These are phyloP conservation scores for Scheffersomyces lignosus DNA, from an alignment of 805 yeast genomes.

Conservation along the genomic window DNA sequence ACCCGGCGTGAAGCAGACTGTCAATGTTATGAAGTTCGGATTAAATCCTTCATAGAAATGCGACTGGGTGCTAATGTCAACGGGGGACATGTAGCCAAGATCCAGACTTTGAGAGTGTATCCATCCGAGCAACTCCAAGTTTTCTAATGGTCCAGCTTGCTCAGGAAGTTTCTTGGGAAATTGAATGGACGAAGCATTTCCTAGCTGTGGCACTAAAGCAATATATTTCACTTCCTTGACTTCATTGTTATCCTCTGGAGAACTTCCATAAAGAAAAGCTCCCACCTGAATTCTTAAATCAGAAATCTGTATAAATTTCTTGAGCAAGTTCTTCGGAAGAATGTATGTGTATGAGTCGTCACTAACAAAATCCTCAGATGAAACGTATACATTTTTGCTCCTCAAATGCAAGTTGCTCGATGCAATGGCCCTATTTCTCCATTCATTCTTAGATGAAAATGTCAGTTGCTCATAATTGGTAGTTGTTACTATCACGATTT, in stretches of 20 bases:
- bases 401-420: constrained; percentile 71
- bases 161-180: constrained; percentile 52
- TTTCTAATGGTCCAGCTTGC: constrained; percentile 28
- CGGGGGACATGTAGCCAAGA: constrained; percentile 58
- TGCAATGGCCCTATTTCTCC: constrained; percentile 87
- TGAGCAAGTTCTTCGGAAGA: constrained; percentile 77
- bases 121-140: constrained; percentile 85
- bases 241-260: constrained; percentile 68
- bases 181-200: constrained; percentile 64
- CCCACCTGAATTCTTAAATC: constrained; percentile 83
- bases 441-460: constrained; percentile 82
- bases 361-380: constrained; percentile 53
- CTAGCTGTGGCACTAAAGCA: constrained; percentile 86
- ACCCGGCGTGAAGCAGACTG: constrained; percentile 79
- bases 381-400: constrained; percentile 67
- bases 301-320: constrained; percentile 74
- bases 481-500: constrained; percentile 91
- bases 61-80: constrained; percentile 67
- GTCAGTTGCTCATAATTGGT: constrained; percentile 81
- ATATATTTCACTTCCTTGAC: constrained; percentile 78
- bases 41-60: constrained; percentile 34
- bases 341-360: constrained; percentile 65
- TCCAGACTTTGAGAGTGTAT: constrained; percentile 85
- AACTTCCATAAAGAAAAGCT: constrained; percentile 75
- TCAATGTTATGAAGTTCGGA: constrained; percentile 51